Conservation (phyloP, 2,329 filamentous ascomycete genomes). For the Calonectria montana region DNA sequence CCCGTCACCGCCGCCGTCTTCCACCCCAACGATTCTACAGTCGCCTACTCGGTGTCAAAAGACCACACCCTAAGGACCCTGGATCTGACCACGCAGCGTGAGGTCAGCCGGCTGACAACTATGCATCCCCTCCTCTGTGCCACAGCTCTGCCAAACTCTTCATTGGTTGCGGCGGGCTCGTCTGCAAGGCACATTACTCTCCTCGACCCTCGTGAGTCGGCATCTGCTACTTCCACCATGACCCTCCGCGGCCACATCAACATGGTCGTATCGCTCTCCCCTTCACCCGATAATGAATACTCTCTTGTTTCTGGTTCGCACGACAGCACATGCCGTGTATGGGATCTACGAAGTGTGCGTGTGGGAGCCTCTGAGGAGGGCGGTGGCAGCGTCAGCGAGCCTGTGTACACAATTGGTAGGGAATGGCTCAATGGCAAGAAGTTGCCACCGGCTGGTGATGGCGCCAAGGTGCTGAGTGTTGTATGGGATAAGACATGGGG, state of each 20-base stretch:
- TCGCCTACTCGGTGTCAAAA: conserved; percentile 90
- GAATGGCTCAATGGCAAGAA: conserved; percentile 76
- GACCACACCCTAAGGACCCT: conserved; percentile 93
- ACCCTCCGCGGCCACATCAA: conserved; percentile 93
- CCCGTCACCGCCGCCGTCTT: conserved; percentile 86
- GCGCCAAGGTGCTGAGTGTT: conserved; percentile 90
- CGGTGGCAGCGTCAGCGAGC: conserved; percentile 74
- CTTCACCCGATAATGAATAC: conserved; percentile 75
- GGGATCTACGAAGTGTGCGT: conserved; percentile 85
- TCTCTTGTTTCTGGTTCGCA: conserved; percentile 90
- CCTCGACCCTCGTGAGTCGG: conserved; percentile 87
- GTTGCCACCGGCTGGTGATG: conserved; percentile 78
- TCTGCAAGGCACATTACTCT: conserved; percentile 89
- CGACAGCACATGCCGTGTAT: conserved; percentile 92
- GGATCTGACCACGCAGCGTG: conserved; percentile 83
- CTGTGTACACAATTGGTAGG: conserved; percentile 80
- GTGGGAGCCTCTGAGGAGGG: conserved; percentile 69
- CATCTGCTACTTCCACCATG: conserved; percentile 82
- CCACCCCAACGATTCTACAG: conserved; percentile 84
- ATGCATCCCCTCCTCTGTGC: conserved; percentile 86
- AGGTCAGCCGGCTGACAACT: conserved; percentile 86
- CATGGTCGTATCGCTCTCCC: conserved; percentile 65
- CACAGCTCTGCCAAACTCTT: conserved; percentile 76
- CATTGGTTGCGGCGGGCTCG: conserved; percentile 77
- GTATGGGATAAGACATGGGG: conserved; percentile 88